phyloP scores from a whole-genome alignment of 1,284 basidiomycete species.

The Taiwanofungus camphoratus region DNA sequence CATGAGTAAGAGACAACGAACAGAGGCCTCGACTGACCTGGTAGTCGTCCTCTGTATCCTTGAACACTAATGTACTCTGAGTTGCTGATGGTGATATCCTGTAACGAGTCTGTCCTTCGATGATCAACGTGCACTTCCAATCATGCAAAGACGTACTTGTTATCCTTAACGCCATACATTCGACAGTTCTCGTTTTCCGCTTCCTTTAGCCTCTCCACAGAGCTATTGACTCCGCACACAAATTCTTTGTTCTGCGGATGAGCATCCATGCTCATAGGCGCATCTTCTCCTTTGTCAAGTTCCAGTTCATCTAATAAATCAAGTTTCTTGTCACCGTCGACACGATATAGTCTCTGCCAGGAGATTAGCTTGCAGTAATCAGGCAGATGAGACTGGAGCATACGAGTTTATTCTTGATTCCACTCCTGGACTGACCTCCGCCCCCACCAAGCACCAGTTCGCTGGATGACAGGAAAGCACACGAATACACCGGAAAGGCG shows the following conservation, averaged over 20 bases:
- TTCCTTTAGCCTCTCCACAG: constrained; percentile 51
- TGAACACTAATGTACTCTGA: constrained; percentile 56
- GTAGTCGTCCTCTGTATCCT: constrained; percentile 64
- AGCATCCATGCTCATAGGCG: constrained; percentile 88
- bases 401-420: constrained; percentile 91
- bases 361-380: constrained; percentile 5
- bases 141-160: constrained; percentile 41
- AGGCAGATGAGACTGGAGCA: constrained; percentile 24
- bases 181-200: constrained; percentile 83
- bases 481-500: constrained; percentile 83
- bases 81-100: constrained; percentile 52
- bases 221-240: constrained; percentile 83
- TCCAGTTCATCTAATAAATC: constrained; percentile 64
- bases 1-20: constrained; percentile 9
- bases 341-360: constrained; percentile 64
- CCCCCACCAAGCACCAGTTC: constrained; percentile 87
- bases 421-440: constrained; percentile 74
- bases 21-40: constrained; percentile 50
- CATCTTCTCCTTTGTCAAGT: constrained; percentile 79
- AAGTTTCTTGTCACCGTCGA: constrained; percentile 55
- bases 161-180: constrained; percentile 54
- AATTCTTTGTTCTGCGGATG: constrained; percentile 51
- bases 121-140: constrained; percentile 1
- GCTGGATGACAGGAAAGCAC: constrained; percentile 71
- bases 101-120: no score